phyloP scores from a whole-genome alignment of 2,329 filamentous ascomycete genomes.

The Colletotrichum horii region DNA sequence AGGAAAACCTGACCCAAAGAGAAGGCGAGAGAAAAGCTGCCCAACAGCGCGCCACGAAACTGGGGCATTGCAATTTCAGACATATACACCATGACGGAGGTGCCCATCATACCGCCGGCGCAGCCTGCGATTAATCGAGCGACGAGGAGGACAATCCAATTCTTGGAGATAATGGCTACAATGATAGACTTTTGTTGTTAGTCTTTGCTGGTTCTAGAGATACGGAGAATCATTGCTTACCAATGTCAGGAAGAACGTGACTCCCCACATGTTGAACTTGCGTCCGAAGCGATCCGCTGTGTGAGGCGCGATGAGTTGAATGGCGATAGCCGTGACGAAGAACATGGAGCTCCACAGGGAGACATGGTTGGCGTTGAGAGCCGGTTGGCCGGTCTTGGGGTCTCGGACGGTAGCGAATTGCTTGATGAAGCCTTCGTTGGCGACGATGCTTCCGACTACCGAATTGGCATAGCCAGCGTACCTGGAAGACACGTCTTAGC shows the following conservation, averaged over 20 bases:
- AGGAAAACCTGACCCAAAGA: background rate
- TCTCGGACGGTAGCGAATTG: constrained; percentile 3
- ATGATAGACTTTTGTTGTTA: background rate
- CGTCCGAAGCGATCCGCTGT: background rate
- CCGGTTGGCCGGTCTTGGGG: background rate
- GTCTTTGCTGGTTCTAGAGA: background rate
- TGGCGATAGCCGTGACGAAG: background rate
- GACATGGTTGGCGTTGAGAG: background rate
- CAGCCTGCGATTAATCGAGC: background rate
- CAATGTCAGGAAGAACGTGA: background rate
- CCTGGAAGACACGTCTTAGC: background rate
- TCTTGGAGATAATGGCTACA: background rate
- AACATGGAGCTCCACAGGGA: background rate
- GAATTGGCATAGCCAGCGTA: background rate
- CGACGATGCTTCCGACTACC: background rate
- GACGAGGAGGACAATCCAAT: background rate
- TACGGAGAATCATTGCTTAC: background rate
- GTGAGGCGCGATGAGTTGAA: fast-evolving
- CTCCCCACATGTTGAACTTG: background rate
- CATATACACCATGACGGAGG: constrained; percentile 7
- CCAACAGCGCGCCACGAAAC: background rate
- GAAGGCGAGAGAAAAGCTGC: background rate
- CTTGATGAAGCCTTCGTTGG: constrained; percentile 3
- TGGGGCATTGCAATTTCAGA: constrained; percentile 3
- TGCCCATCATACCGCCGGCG: background rate